Base-by-base conservation (phyloP, 768 basidiomycete genomes). In the Amanita rubescens region DNA sequence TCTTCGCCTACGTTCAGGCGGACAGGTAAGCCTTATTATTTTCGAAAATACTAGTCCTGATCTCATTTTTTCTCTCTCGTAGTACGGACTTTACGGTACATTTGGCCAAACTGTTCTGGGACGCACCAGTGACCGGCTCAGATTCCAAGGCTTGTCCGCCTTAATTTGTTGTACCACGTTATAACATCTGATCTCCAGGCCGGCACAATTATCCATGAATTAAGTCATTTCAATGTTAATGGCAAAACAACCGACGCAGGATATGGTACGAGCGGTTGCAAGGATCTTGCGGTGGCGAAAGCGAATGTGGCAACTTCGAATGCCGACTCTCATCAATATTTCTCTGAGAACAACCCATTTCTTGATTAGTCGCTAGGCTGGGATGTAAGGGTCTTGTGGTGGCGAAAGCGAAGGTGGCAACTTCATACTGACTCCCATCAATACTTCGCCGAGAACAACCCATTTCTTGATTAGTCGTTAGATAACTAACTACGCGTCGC, bases 311-410 rank as follows among this genome's bases (percentile, higher is more conserved):
- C 76, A 4, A 62, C 75, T 49, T 32, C 57, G 25, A 77, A 77
- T 59, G 76, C 75, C 8, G 77, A 78, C 60, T 69, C 62, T 49
- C 75, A 77, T 59, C 76, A 78, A 55, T 78, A 76, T 63, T 77
- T 76, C 55, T 73, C 75, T 8, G 76, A 78, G 69, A 77, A 77
- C 62, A 70, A 66, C 64, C 74, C 72, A 27, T 17, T 1, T n/a
- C n/a, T n/a, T n/a, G n/a, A n/a, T n/a, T n/a, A n/a, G n/a, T n/a
- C n/a, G n/a, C n/a, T n/a, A n/a, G n/a, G n/a, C n/a, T n/a, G n/a
- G n/a, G n/a, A n/a, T n/a, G n/a, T n/a, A n/a, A n/a, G n/a, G n/a
- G n/a, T n/a, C n/a, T n/a, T n/a, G n/a, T n/a, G n/a, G n/a, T n/a
- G n/a, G n/a, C n/a, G n/a, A n/a, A n/a, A n/a, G n/a, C n/a, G n/a